phyloP scores from a whole-genome alignment of 1,139 yeast species.

The Yueomyces sp. region DNA sequence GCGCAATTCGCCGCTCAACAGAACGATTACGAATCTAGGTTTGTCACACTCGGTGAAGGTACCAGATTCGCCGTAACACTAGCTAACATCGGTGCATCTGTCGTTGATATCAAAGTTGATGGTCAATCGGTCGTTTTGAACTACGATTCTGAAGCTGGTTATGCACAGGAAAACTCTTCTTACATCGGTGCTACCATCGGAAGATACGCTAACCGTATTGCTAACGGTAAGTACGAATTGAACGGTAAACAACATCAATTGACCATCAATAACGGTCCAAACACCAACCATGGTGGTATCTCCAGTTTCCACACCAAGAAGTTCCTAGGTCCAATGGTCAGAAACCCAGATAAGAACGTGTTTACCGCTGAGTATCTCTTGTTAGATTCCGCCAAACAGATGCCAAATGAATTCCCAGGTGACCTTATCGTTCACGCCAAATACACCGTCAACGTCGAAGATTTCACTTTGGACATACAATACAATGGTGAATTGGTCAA shows the following conservation, averaged over 20 bases:
- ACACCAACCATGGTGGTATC: constrained; percentile 41
- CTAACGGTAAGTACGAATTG: constrained; percentile 32
- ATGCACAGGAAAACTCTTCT: constrained; percentile 30
- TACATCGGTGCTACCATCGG: constrained; percentile 56
- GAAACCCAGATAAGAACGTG: constrained; percentile 20
- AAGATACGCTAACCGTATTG: constrained; percentile 49
- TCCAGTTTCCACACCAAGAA: constrained; percentile 39
- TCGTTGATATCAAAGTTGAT: constrained; percentile 31
- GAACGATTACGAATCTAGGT: constrained; percentile 22
- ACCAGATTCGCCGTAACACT: constrained; percentile 31
- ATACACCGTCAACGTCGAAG: constrained; percentile 13
- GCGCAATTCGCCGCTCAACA: constrained; percentile 17
- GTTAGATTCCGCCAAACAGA: constrained; percentile 27
- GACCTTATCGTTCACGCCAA: constrained; percentile 11
- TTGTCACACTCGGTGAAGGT: constrained; percentile 29
- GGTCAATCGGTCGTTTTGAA: constrained; percentile 26
- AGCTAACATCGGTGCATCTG: constrained; percentile 41
- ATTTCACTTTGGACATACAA: constrained; percentile 31
- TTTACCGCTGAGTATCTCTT: constrained; percentile 31
- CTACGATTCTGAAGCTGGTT: constrained; percentile 29
- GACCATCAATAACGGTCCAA: constrained; percentile 28
- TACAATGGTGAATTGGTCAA: constrained; percentile 34
- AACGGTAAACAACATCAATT: constrained; percentile 32
- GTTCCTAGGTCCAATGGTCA: constrained; percentile 41
- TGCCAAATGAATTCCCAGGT: constrained; percentile 14